phyloP scores from a whole-genome alignment of 176 grass and related monocot genomes.

The Eragrostis curvula region DNA sequence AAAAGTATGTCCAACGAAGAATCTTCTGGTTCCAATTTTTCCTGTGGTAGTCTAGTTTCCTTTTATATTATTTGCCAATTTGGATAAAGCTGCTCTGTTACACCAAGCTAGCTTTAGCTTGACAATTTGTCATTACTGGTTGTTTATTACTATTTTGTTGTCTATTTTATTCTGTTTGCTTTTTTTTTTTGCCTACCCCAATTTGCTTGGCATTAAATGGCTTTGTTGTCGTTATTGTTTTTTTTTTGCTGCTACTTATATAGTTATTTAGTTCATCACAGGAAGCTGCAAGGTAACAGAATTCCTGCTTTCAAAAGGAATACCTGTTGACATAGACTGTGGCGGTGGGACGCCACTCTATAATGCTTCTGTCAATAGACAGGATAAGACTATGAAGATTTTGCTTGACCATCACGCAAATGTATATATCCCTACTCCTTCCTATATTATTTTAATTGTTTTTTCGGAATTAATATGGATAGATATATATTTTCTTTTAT shows the following conservation, averaged over 20 bases:
- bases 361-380: background rate
- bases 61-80: too few relatives aligned
- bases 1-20: background rate
- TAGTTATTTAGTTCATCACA: too few relatives aligned
- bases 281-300: conserved; percentile 41
- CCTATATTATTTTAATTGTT: background rate
- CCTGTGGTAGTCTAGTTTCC: too few relatives aligned
- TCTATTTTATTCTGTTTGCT: too few relatives aligned
- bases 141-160: too few relatives aligned
- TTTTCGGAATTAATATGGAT: background rate
- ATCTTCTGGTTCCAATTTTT: background rate
- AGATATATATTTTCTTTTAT: background rate
- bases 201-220: too few relatives aligned
- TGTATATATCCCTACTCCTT: conserved; percentile 19
- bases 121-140: too few relatives aligned
- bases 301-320: conserved; percentile 33
- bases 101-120: too few relatives aligned
- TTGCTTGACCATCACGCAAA: conserved; percentile 42
- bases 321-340: conserved; percentile 38
- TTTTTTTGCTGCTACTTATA: too few relatives aligned
- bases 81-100: too few relatives aligned
- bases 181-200: too few relatives aligned
- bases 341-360: conserved; percentile 37
- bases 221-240: too few relatives aligned
- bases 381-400: conserved; percentile 43